Evolutionary conservation across 345 rosid species (phyloP).

Genomic region (Eucalyptus grandis): DNA sequence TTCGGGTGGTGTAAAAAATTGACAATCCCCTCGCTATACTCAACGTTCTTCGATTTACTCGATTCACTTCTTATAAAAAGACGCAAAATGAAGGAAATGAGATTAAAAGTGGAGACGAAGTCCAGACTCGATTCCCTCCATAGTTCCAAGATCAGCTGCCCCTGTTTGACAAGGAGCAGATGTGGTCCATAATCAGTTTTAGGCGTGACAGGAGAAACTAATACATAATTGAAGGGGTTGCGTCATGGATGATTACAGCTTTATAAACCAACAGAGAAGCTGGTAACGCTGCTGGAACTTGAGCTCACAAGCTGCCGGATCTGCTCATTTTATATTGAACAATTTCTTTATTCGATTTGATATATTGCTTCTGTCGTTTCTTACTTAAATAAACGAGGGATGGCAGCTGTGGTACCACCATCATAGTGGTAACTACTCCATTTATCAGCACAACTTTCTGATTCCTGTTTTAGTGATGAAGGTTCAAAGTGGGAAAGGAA

Average conservation of each 20-base stretch:
- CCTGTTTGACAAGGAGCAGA: too few species aligned
- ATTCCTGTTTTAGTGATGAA: background rate
- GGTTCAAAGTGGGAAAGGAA: background rate
- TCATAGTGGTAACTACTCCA: background rate
- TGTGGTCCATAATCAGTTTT: background rate
- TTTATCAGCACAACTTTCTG: background rate
- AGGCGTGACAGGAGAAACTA: background rate
- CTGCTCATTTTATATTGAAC: too few species aligned
- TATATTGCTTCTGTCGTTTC: background rate
- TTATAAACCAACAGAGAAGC: background rate
- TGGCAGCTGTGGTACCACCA: background rate
- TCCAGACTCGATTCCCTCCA: too few species aligned
- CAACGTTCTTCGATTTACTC: too few species aligned
- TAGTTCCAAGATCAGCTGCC: too few species aligned
- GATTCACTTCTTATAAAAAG: too few species aligned
- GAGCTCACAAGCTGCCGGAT: background rate
- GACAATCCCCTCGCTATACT: too few species aligned
- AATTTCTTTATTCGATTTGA: background rate
- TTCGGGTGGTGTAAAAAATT: too few species aligned
- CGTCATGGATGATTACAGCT: background rate
- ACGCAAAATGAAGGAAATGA: too few species aligned
- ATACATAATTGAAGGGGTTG: background rate
- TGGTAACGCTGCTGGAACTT: background rate
- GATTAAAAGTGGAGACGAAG: too few species aligned
- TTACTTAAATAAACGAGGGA: background rate